A percentile compares a stretch with the other conserved stretches of the same genome.
phyloP scores from a whole-genome alignment of 805 yeast genomes.

The Yamadazyma philogaea region DNA sequence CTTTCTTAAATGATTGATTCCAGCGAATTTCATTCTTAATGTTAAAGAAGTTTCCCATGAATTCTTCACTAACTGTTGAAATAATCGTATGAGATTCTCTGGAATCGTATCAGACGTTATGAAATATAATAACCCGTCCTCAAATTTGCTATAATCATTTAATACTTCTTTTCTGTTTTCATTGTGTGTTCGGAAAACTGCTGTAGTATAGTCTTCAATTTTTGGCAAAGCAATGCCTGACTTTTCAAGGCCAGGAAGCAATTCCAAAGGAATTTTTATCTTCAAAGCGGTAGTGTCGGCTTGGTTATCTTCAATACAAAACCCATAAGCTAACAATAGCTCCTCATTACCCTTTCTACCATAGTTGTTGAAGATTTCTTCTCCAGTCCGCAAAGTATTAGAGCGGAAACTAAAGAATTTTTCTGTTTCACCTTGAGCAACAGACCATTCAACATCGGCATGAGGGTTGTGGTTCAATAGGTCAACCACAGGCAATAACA shows the following conservation, averaged over 20 bases:
- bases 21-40: conserved; percentile 58
- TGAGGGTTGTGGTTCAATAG: conserved; percentile 68
- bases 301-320: conserved; percentile 54
- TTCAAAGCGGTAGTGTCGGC: conserved; percentile 61
- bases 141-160: conserved; percentile 15
- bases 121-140: conserved; percentile 40
- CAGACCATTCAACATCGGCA: conserved; percentile 64
- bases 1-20: conserved; percentile 49
- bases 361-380: conserved; percentile 73
- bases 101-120: conserved; percentile 36
- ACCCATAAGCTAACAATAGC: conserved; percentile 78
- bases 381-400: conserved; percentile 29
- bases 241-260: conserved; percentile 26
- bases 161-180: not conserved
- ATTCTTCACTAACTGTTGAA: conserved; percentile 51
- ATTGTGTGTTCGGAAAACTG: conserved; percentile 20
- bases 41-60: conserved; percentile 46
- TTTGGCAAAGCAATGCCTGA: conserved; percentile 39
- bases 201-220: conserved; percentile 37
- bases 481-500: conserved; percentile 77
- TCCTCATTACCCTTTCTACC: conserved; percentile 89
- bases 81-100: conserved; percentile 47
- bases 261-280: conserved; percentile 47
- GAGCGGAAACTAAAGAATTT: conserved; percentile 43
- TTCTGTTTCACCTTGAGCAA: conserved; percentile 11